A percentile compares a stretch with the other conserved stretches of the same genome.
Conservation (phyloP, 1,139 yeast genomes). For the Taphrina wiesneri region DNA sequence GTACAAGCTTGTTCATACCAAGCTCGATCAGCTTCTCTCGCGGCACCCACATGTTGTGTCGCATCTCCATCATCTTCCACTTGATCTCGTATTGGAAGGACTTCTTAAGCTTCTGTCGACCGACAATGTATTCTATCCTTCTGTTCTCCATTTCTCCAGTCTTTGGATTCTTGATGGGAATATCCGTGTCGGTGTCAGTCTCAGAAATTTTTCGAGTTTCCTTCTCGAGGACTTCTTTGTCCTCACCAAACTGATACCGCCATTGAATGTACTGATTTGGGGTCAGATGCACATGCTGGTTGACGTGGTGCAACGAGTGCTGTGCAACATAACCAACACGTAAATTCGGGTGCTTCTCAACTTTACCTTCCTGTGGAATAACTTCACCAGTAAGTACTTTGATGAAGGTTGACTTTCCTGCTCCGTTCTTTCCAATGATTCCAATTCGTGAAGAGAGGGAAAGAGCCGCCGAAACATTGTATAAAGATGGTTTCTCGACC, state of each 20-base stretch:
- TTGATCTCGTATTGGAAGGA: constrained; percentile 95
- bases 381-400: constrained; percentile 93
- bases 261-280: constrained; percentile 97
- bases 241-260: constrained; percentile 98
- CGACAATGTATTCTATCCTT: constrained; percentile 88
- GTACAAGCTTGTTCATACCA: constrained; percentile 85
- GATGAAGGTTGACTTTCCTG: constrained; percentile 97
- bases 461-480: constrained; percentile 93
- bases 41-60: constrained; percentile 90
- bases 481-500: constrained; percentile 90
- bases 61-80: constrained; percentile 92
- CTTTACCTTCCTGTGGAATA: constrained; percentile 80
- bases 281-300: constrained; percentile 94
- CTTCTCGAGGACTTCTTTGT: constrained; percentile 90
- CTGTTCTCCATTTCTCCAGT: constrained; percentile 85
- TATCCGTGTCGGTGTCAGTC: constrained; percentile 76
- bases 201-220: constrained; percentile 88
- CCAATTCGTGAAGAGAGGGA: constrained; percentile 98
- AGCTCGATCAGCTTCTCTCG: constrained; percentile 74
- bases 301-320: constrained; percentile 96
- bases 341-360: constrained; percentile 95
- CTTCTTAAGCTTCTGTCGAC: constrained; percentile 94
- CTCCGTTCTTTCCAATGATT: constrained; percentile 96
- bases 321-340: constrained; percentile 99
- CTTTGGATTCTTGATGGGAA: constrained; percentile 66